These are phyloP conservation scores for Aureobasidium melanogenum DNA, from an alignment of 2,329 filamentous ascomycete genomes.

Conservation along the genomic window DNA sequence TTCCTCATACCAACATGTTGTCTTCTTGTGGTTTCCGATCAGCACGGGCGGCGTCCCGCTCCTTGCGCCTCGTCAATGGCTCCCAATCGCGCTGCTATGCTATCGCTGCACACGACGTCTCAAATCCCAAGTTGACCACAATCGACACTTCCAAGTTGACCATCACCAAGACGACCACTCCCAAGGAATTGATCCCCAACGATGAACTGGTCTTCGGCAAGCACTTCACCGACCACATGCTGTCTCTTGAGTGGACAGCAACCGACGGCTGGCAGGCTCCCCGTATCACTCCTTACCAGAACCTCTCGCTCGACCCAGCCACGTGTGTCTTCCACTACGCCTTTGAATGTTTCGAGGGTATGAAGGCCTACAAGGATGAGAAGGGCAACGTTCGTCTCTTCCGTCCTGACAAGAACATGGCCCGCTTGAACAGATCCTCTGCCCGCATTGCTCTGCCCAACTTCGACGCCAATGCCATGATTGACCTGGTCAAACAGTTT, in stretches of 20 bases:
- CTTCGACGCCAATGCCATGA: conserved; percentile 65
- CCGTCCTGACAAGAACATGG: conserved; percentile 94
- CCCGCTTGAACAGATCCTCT: conserved; percentile 80
- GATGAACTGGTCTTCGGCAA: conserved; percentile 83
- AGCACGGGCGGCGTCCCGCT: conserved; percentile 15
- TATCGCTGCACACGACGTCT: conserved; percentile 38
- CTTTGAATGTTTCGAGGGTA: conserved; percentile 96
- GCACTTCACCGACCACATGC: conserved; percentile 96
- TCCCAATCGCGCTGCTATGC: conserved; percentile 31
- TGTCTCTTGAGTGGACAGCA: conserved; percentile 86
- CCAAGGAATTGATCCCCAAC: conserved; percentile 64
- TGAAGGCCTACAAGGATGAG: conserved; percentile 96
- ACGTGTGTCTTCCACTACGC: conserved; percentile 98
- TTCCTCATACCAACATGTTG: conserved; percentile 3
- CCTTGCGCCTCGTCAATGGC: neutral
- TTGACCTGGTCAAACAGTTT: conserved; percentile 72
- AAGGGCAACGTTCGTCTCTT: conserved; percentile 74
- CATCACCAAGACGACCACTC: conserved; percentile 64
- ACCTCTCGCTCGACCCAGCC: conserved; percentile 90
- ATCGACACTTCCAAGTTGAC: conserved; percentile 71
- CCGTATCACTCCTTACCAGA: conserved; percentile 86
- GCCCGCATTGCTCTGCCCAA: conserved; percentile 87
- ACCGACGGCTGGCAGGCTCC: conserved; percentile 74
- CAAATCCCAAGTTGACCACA: conserved; percentile 48
- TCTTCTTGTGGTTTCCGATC: conserved; percentile 14